phyloP scores from a whole-genome alignment of 2,329 filamentous ascomycete species.

The Xylariaceae sp. region DNA sequence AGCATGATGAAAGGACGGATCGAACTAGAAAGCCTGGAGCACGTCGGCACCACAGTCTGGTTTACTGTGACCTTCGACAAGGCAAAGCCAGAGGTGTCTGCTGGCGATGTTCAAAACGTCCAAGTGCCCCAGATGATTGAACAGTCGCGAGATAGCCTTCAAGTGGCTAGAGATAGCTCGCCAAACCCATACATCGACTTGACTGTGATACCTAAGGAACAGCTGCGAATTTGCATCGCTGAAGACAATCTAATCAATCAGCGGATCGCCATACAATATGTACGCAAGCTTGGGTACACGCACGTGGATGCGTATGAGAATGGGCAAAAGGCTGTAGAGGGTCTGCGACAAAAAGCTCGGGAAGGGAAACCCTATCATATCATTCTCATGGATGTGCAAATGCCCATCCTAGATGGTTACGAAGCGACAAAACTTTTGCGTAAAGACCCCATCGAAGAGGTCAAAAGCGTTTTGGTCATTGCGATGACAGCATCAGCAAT shows the following conservation, averaged over 20 bases:
- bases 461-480: conserved; percentile 87
- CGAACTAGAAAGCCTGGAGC: conserved; percentile 77
- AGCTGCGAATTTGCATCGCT: conserved; percentile 88
- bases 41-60: conserved; percentile 72
- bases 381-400: conserved; percentile 95
- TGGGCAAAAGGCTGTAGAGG: conserved; percentile 85
- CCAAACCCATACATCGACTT: conserved; percentile 67
- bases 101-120: conserved; percentile 58
- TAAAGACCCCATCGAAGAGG: conserved; percentile 75
- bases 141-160: conserved; percentile 37
- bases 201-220: conserved; percentile 73
- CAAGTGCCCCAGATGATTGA: conserved; percentile 50
- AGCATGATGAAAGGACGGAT: conserved; percentile 90
- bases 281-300: conserved; percentile 82
- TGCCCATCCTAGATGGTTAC: conserved; percentile 92
- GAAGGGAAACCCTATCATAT: conserved; percentile 84
- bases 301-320: conserved; percentile 88
- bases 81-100: conserved; percentile 67
- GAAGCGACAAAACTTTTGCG: conserved; percentile 86
- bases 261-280: conserved; percentile 90
- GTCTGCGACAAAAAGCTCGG: conserved; percentile 73
- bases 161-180: conserved; percentile 49
- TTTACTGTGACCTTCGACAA: conserved; percentile 90
- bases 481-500: conserved; percentile 98
- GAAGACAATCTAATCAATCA: conserved; percentile 97